Percentiles rank a stretch among this genome's conserved stretches.
phyloP scores from a whole-genome alignment of 352 stramenopile species.

The Globisporangium megalacanthum region DNA sequence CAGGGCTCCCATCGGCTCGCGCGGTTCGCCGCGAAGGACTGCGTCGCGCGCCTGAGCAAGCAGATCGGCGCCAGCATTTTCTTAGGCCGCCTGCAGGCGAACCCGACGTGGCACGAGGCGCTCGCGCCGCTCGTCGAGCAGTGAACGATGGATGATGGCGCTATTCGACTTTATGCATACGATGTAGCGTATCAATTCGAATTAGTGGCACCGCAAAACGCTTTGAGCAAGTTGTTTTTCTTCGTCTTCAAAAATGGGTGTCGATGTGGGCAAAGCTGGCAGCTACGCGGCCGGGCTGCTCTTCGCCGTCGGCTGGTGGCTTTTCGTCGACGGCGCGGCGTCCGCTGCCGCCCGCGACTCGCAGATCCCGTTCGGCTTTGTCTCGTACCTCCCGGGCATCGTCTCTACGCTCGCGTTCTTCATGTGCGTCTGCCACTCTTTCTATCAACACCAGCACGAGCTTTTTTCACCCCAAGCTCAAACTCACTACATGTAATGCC shows the following conservation, averaged over 20 bases:
- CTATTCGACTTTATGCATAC: not conserved
- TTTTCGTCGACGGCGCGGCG: constrained; percentile 48
- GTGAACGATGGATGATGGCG: not conserved
- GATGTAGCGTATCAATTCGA: not conserved
- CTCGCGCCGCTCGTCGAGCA: constrained; percentile 34
- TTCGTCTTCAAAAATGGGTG: constrained; percentile 12
- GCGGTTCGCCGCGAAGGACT: constrained; percentile 67
- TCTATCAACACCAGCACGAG: not conserved
- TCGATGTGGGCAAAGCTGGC: constrained; percentile 29
- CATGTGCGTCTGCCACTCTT: constrained; percentile 21
- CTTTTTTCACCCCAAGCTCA: too few relatives aligned
- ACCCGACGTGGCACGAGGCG: constrained; percentile 47
- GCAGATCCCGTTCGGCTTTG: constrained; percentile 53
- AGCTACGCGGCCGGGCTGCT: constrained; percentile 47
- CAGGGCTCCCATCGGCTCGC: constrained; percentile 66
- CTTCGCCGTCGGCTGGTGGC: constrained; percentile 54
- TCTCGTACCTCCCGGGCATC: constrained; percentile 51
- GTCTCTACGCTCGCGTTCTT: constrained; percentile 56
- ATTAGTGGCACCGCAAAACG: not conserved
- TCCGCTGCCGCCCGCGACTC: constrained; percentile 35
- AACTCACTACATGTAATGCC: too few relatives aligned
- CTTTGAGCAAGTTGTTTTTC: not conserved
- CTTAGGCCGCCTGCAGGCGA: constrained; percentile 65
- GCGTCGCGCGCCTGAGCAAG: constrained; percentile 64
- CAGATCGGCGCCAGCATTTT: constrained; percentile 85